These are phyloP conservation scores for Telfairia occidentalis DNA, from an alignment of 331 rosid species.

Conservation along the genomic window DNA sequence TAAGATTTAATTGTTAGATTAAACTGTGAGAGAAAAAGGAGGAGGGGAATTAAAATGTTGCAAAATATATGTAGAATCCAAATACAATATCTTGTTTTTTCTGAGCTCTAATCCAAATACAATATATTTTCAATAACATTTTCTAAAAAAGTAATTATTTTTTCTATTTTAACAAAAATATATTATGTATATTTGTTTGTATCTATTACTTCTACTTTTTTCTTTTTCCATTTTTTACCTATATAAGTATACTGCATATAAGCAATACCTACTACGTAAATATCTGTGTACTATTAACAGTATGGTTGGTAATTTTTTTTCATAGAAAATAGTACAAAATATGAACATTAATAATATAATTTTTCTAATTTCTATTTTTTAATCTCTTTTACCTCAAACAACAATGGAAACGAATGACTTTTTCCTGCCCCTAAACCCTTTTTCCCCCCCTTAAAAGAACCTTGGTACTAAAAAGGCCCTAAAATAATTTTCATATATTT, in stretches of 20 bases:
- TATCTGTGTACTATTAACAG: constrained; percentile 2
- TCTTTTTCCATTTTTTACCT: background rate
- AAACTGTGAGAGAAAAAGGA: no score
- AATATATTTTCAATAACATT: background rate
- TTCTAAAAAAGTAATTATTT: background rate
- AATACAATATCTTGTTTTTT: no score
- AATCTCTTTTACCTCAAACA: background rate
- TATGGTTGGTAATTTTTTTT: background rate
- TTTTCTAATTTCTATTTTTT: background rate
- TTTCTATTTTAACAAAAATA: background rate
- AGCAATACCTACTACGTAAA: background rate
- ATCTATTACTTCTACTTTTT: background rate
- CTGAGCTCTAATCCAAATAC: background rate
- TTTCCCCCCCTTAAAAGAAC: no score
- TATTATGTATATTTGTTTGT: background rate
- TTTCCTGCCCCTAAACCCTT: no score
- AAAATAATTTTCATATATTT: background rate
- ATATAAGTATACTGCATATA: background rate
- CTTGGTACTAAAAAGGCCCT: background rate
- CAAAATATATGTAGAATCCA: no score
- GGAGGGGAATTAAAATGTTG: no score
- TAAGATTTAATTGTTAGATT: no score
- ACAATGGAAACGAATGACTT: no score
- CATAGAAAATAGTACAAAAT: background rate
- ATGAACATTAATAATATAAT: background rate